Base-by-base conservation (phyloP, 306 rosid species). In the Gastrolobium villosum region DNA sequence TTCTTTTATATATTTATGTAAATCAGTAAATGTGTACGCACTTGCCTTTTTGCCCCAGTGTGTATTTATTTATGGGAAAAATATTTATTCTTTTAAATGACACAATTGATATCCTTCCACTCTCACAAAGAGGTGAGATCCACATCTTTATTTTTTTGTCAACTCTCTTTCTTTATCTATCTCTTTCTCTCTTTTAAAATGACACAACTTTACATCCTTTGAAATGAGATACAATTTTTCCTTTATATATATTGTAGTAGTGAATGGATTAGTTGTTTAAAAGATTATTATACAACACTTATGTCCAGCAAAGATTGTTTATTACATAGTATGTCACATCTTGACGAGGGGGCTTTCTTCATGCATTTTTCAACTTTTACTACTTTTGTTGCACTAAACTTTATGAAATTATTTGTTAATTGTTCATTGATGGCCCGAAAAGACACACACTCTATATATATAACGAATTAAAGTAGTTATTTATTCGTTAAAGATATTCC, bases 181-280 rank as follows among this genome's bases (percentile, higher is more conserved):
- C n/a, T n/a, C n/a, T n/a, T n/a, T n/a, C n/a, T n/a, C n/a, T n/a
- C n/a, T n/a, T n/a, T n/a, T n/a, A n/a, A n/a, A n/a, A n/a, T n/a
- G n/a, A n/a, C n/a, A n/a, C n/a, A n/a, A n/a, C n/a, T n/a, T n/a
- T n/a, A n/a, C n/a, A n/a, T n/a, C n/a, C n/a, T n/a, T n/a, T n/a
- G n/a, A n/a, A n/a, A n/a, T n/a, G n/a, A n/a, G n/a, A n/a, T n/a
- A n/a, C n/a, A n/a, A n/a, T n/a, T n/a, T n/a, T n/a, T n/a, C n/a
- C n/a, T n/a, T n/a, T n/a, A 28, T 56, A 4, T 59, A 6, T 41
- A 9, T 40, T 6, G 20, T 43, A 43, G 30, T 30, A 2, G 60
- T 46, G 5, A 15, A 45, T 74, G 79, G 48, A 32, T 74, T 74
- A 60, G 70, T 74, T 74, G 28, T 35, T 10, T 31, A 34, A 43